phyloP scores from a whole-genome alignment of 371 early-diverging fungal species.

The Syncephalastrum sp. region DNA sequence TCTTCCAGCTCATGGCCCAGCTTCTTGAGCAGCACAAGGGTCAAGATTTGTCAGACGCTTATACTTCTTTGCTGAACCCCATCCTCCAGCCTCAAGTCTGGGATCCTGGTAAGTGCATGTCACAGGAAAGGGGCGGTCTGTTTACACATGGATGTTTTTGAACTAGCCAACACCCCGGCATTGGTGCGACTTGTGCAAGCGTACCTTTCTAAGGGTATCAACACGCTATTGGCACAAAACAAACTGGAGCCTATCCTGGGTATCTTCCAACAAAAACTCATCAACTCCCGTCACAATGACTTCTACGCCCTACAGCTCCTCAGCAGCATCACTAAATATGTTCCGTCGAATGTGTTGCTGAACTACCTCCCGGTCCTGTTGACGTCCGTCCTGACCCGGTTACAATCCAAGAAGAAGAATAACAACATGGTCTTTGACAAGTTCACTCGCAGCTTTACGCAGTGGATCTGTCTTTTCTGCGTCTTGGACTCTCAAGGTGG shows the following conservation, averaged over 20 bases:
- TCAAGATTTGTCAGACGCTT: constrained; percentile 67
- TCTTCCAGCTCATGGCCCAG: constrained; percentile 92
- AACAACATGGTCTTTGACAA: constrained; percentile 34
- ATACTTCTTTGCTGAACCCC: constrained; percentile 70
- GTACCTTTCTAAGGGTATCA: constrained; percentile 76
- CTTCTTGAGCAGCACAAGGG: constrained; percentile 76
- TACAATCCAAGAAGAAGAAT: constrained; percentile 70
- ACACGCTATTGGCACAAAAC: constrained; percentile 57
- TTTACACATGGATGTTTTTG: neutral
- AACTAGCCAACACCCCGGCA: constrained; percentile 87
- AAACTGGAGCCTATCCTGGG: constrained; percentile 87
- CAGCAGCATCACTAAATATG: constrained; percentile 62
- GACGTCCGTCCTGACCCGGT: constrained; percentile 72
- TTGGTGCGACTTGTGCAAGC: constrained; percentile 85
- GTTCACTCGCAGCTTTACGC: constrained; percentile 77
- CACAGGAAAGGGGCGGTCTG: too few species aligned
- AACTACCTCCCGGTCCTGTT: constrained; percentile 77
- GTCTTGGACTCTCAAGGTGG: constrained; percentile 60
- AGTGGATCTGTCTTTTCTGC: constrained; percentile 73
- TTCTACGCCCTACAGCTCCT: constrained; percentile 85
- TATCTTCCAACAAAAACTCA: constrained; percentile 86
- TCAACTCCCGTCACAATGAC: constrained; percentile 84
- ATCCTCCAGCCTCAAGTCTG: constrained; percentile 86
- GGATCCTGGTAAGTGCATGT: constrained; percentile 65
- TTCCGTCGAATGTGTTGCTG: constrained; percentile 54